Conservation (phyloP, 2,329 filamentous ascomycete genomes). For the Zymoseptoria tritici region DNA sequence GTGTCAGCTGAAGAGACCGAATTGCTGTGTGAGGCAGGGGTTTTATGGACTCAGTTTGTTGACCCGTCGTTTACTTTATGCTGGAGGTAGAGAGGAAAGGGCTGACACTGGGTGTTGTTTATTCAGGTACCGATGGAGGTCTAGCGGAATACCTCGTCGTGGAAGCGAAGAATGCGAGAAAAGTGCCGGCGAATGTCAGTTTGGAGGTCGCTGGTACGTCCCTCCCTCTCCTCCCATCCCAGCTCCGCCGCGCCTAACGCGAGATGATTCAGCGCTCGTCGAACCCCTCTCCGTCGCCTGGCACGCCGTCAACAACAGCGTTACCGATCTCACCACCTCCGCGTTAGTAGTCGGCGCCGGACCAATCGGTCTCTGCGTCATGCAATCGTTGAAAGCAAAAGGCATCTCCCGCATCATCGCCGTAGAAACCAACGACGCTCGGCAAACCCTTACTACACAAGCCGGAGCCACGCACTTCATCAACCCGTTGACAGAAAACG, state of each 20-base stretch:
- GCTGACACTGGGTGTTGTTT: not conserved
- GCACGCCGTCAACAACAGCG: not conserved
- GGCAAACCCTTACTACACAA: not conserved
- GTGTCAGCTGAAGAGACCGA: slow-evolving; percentile 6
- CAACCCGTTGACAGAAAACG: not conserved
- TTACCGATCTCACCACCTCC: not conserved
- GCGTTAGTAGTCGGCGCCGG: not conserved
- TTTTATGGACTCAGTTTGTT: slow-evolving; percentile 5
- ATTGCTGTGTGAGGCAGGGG: slow-evolving; percentile 4
- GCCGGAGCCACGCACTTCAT: not conserved
- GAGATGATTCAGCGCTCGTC: not conserved
- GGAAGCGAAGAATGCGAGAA: slow-evolving; percentile 1
- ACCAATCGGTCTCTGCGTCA: not conserved
- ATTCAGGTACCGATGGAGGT: slow-evolving; percentile 18
- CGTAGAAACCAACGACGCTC: not conserved
- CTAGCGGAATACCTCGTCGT: slow-evolving; percentile 23
- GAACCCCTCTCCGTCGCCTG: not conserved
- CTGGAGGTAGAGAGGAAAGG: too few species aligned
- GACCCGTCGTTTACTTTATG: not conserved
- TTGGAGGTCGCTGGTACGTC: not conserved
- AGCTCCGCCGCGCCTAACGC: not conserved
- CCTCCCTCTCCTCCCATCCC: too few species aligned
- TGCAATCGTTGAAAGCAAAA: not conserved
- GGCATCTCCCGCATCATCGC: not conserved
- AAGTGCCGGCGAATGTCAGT: not conserved